phyloP scores from a whole-genome alignment of 2,329 filamentous ascomycete species.

The Cryphonectria naterciae region DNA sequence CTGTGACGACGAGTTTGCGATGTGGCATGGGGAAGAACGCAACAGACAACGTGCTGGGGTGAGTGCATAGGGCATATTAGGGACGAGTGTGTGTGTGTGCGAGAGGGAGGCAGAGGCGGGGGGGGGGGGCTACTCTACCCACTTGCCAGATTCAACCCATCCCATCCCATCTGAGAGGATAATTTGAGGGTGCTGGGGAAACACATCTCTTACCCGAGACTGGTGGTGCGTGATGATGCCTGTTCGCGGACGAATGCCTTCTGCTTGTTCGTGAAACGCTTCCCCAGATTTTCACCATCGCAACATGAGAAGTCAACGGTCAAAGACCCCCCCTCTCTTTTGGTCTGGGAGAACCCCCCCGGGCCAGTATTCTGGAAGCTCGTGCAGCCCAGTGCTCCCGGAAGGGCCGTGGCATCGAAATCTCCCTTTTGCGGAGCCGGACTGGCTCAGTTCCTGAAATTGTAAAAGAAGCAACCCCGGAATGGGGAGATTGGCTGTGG shows the following conservation, averaged over 20 bases:
- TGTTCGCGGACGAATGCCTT: not conserved
- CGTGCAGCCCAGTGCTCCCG: not conserved
- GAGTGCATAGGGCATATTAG: not conserved
- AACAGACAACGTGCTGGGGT: not conserved
- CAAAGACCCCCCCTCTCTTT: not conserved
- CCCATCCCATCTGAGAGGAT: not conserved
- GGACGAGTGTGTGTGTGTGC: not conserved
- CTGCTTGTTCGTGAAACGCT: not conserved
- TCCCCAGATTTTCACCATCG: not conserved
- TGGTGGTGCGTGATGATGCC: not conserved
- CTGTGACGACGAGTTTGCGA: not conserved
- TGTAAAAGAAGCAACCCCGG: not conserved
- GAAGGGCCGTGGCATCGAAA: constrained; percentile 1
- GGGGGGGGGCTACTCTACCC: not conserved
- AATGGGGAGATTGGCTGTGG: constrained; percentile 12
- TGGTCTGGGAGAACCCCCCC: not conserved
- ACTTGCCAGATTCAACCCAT: not conserved
- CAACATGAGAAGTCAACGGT: not conserved
- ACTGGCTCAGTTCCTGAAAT: constrained; percentile 1
- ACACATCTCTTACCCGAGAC: not conserved
- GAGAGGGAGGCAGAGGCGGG: not conserved
- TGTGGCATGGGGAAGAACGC: not conserved
- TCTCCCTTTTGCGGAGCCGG: constrained; percentile 7
- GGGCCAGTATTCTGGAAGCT: not conserved
- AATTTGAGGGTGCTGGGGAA: not conserved